Percentiles rank a stretch among this genome's conserved stretches.
phyloP scores from a whole-genome alignment of 148 eudicot genomes.

The Pouteria glomerata region DNA sequence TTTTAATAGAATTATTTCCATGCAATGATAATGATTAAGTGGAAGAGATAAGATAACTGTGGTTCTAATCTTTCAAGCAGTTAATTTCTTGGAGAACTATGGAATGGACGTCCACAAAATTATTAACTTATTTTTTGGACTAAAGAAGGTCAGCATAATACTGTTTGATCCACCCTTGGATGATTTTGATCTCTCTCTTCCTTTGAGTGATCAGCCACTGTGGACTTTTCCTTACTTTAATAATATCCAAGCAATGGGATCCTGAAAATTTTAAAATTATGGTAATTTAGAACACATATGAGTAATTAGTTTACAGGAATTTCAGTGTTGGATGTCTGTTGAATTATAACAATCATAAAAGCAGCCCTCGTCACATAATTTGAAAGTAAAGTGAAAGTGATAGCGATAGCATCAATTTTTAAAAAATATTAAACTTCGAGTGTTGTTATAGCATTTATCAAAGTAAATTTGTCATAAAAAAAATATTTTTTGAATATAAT shows the following conservation, averaged over 20 bases:
- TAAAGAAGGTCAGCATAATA: constrained; percentile 25
- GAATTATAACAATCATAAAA: background rate
- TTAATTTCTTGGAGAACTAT: background rate
- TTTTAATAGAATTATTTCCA: no score
- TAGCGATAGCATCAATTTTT: no score
- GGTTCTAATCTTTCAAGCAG: background rate
- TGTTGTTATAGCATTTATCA: no score
- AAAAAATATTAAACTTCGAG: no score
- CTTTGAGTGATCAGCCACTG: constrained; percentile 39
- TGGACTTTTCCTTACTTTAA: constrained; percentile 22
- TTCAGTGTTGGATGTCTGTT: background rate
- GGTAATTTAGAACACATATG: no score
- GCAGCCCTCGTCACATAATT: no score
- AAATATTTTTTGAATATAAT: no score
- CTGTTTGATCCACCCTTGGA: constrained; percentile 33
- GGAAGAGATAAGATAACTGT: no score
- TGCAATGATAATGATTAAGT: no score
- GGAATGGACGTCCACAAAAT: background rate
- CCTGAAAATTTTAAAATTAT: constrained; percentile 28
- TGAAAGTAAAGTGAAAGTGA: no score
- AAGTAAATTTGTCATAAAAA: no score
- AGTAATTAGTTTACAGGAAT: background rate
- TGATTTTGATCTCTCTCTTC: constrained; percentile 28
- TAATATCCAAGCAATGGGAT: constrained; percentile 47
- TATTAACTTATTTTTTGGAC: background rate